Evolutionary conservation across 2,329 filamentous ascomycete genomes (phyloP), one percentile per base, ranked within the genome.

Genomic region (Fusarium sp.): DNA sequence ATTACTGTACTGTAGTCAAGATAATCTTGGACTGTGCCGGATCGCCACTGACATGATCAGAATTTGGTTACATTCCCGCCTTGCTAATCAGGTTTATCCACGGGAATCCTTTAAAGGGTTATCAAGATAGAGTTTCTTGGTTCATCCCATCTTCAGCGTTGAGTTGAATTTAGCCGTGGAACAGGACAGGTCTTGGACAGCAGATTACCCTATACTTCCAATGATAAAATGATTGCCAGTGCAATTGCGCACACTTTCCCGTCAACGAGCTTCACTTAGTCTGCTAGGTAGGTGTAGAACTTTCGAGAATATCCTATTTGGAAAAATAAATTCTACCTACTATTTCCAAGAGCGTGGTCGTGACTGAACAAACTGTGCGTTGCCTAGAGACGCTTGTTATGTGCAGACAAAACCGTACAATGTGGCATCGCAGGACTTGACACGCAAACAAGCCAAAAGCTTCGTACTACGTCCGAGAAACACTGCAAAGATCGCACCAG

Each of bases 21-120:
- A 44, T 53, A 53, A 15, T 27, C 25, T 53, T 38, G 18, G n/a
- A 38, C 47, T 47, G 63, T 63, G 54, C 64, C 55, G 63, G 68
- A 70, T 70, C 68, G 65, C 54, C 68, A 25, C 60, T 11, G 32
- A 29, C 32, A 53, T 24, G 11, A 48, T 45, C 58, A 62, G 27
- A 44, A 52, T 67, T 67, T 63, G 58, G 55, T 30, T 29, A 51
- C 41, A 30, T 57, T 54, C 22, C 40, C 40, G n/a, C 30, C 27
- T 11, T 20, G 29, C 20, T 57, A 38, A 62, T 65, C 59, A 60
- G 44, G 24, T 29, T 45, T 32, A 32, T 30, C 53, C 53, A 27
- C 6, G 43, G 32, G 27, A 43, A 49, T 67, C 25, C 16, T 48
- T 25, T 44, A 10, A 16, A 27, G 18, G n/a, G 15, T 22, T 44